These are phyloP conservation scores for Xylaria sp. DNA, from an alignment of 2,329 filamentous ascomycete genomes.

Conservation along the genomic window DNA sequence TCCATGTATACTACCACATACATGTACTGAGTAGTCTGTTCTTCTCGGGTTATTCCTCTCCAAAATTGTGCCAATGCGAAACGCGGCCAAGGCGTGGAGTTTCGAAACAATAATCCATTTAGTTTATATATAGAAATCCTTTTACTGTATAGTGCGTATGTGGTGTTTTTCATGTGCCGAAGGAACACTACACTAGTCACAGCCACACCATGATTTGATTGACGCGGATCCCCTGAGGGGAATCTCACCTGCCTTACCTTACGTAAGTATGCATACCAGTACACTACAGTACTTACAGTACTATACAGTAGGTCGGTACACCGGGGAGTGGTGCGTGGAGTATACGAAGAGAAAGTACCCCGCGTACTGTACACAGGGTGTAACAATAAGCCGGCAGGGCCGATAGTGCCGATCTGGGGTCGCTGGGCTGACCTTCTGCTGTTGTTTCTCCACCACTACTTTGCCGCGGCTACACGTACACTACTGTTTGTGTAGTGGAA, in stretches of 20 bases:
- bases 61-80: slow-evolving; percentile 23
- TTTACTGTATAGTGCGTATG: slow-evolving; percentile 17
- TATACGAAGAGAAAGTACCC: no score
- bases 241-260: neutral
- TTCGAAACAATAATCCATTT: slow-evolving; percentile 27
- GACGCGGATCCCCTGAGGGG: neutral
- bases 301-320: neutral
- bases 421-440: slow-evolving; percentile 22
- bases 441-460: slow-evolving; percentile 16
- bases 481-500: no score
- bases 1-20: no score
- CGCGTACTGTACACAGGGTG: no score
- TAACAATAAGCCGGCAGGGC: slow-evolving; percentile 33
- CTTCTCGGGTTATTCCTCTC: slow-evolving; percentile 12
- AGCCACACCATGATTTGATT: neutral
- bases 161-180: slow-evolving; percentile 10
- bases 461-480: neutral
- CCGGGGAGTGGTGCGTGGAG: neutral
- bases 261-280: no score
- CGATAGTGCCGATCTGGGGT: neutral
- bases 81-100: slow-evolving; percentile 9
- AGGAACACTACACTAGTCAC: neutral
- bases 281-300: no score
- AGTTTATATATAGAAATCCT: slow-evolving; percentile 28
- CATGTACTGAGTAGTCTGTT: no score